Conservation (phyloP, 2,329 filamentous ascomycete species). For the Exophiala aquamarina region DNA sequence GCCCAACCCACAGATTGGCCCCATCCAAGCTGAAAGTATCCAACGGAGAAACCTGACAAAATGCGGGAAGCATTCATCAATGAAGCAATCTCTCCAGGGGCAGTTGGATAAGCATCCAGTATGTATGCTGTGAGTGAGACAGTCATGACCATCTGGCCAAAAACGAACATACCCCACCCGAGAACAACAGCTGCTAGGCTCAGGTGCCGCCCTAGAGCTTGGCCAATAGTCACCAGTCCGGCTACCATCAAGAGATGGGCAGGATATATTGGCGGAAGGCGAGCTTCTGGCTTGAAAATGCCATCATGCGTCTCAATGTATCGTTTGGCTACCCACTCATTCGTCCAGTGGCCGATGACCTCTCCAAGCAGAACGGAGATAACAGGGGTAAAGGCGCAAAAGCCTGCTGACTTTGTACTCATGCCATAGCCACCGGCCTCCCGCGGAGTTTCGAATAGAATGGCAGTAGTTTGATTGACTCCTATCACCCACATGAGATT, state of each 20-base stretch:
- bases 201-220: conserved; percentile 12
- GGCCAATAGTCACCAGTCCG: conserved; percentile 35
- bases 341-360: conserved; percentile 36
- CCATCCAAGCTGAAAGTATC: conserved; percentile 55
- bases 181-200: background rate
- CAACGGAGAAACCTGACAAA: conserved; percentile 45
- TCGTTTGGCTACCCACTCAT: conserved; percentile 31
- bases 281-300: conserved; percentile 33
- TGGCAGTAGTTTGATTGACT: conserved; percentile 56
- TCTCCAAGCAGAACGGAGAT: conserved; percentile 39
- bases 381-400: conserved; percentile 30
- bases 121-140: conserved; percentile 53
- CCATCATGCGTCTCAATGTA: background rate
- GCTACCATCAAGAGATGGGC: conserved; percentile 31
- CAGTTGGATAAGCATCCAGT: conserved; percentile 56
- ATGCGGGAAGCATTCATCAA: conserved; percentile 53
- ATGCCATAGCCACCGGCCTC: conserved; percentile 44
- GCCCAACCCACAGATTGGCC: conserved; percentile 43
- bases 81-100: conserved; percentile 52
- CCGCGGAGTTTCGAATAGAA: conserved; percentile 47
- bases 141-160: conserved; percentile 18
- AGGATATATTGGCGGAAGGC: conserved; percentile 37
- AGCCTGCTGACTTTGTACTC: conserved; percentile 49
- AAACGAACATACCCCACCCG: conserved; percentile 10
- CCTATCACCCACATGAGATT: conserved; percentile 44